Evolutionary conservation across 2,329 filamentous ascomycete species (phyloP), one percentile per base, ranked within the genome.

Genomic region (Paramyrothecium sp.): DNA sequence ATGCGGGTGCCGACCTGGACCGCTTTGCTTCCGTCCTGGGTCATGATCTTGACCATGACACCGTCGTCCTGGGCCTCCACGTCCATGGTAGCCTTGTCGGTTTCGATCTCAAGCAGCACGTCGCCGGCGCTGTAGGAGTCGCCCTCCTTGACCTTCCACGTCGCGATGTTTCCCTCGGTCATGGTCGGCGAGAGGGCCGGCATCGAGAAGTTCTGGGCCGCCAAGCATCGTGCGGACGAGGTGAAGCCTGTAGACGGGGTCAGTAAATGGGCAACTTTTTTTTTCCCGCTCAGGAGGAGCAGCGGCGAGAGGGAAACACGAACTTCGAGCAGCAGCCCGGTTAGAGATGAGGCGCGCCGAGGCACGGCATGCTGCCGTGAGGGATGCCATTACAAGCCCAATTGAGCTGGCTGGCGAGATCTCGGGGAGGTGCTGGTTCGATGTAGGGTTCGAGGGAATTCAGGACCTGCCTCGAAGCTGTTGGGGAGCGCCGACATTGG

Each of bases 71-170:
- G 92, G 46, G 92, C 92, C 79, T 96, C 92, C 23, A 96, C 92
- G 66, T 96, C 92, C 91, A 96, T 96, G 56, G 91, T 91, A 56
- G 92, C 92, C 81, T 96, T 96, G 75, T 96, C 92, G 58, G 92
- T 96, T 78, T 96, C 92, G 71, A 96, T 95, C 76, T 96, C 92
- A 58, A 96, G 86, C 54, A 96, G 82, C 33, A 96, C 91, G 73
- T 96, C 92, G 64, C 92, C 92, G 57, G 91, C 89, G 53, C 84
- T 81, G 74, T 92, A 96, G 54, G 85, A 82, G 65, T 95, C 90
- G 71, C 91, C 92, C 78, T 96, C 92, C 75, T 94, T 94, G 68
- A 96, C 83, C 73, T 87, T 89, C 92, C 92, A 96, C 60, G 76
- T 85, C 51, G 90, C 84, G 69, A 96, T 96, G 75, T 92, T 95